Evolutionary conservation across 805 yeast species (phyloP), one percentile per base, ranked within the genome.

Genomic region (Blastobotrys americana): DNA sequence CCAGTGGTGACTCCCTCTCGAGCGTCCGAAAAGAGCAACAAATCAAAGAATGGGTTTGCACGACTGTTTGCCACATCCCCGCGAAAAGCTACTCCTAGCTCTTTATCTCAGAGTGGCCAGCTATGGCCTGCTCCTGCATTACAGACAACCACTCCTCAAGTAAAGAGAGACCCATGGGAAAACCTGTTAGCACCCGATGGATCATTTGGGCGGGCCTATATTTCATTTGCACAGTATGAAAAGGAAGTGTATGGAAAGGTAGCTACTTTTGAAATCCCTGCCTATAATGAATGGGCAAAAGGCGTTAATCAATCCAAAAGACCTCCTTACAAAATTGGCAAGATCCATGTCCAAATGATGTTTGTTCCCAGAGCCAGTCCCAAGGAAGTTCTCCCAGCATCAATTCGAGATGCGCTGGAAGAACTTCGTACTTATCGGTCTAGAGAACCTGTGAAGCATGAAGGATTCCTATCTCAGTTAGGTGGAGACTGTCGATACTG

Each of bases 401-500:
- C 82, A 44, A 78, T 82, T 54, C 67, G 65, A 45, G 66, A 72
- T 19, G 74, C 76, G 1, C 36, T 46, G 27, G 50, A 44, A n/a
- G 53, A 49, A 33, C 45, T 56, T 21, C 36, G 45, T 16, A 43
- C 38, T 18, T 54, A 48, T 8, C 15, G 38, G 5, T 55, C 53
- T 17, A 70, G 71, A 1, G 57, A 51, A 39, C 68, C 16, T 44
- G 42, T 42, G 10, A 45, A 39, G 31, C 46, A 55, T 82, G 54
- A 83, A 58, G 97, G 97, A 0, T 80, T 69, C 56, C 66, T 90
- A 66, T 77, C 78, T 55, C 97, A 89, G 65, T 86, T 82, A 57
- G 97, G 97, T 16, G 97, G 97, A 6, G 97, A 89, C 65, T 76
- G 93, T 53, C 75, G 72, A 13, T 67, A 71, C 22, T 77, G 89